These are phyloP conservation scores for Thelephora aurantiotincta DNA, from an alignment of 768 basidiomycete species.

Conservation along the genomic window DNA sequence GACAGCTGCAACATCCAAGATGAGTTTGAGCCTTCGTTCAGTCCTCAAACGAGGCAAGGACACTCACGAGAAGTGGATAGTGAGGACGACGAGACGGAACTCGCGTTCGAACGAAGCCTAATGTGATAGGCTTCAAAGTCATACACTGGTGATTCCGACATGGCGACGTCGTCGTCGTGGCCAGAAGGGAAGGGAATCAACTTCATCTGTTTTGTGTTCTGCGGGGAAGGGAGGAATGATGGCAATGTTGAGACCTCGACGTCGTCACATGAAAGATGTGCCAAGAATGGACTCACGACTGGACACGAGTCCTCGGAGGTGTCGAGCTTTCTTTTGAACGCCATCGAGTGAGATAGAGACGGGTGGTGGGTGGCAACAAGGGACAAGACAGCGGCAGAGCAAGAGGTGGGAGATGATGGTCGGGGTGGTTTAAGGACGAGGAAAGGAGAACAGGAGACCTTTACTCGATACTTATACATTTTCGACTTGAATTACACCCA, in stretches of 20 bases:
- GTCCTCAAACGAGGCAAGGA: too few species aligned
- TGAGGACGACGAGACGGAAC: neutral
- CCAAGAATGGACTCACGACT: neutral
- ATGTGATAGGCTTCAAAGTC: neutral
- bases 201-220: slow-evolving; percentile 1
- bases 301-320: neutral
- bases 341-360: neutral
- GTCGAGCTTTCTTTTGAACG: neutral
- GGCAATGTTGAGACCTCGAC: too few species aligned
- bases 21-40: too few species aligned
- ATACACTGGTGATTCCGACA: neutral
- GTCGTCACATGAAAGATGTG: neutral
- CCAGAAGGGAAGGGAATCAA: neutral
- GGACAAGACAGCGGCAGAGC: slow-evolving; percentile 31
- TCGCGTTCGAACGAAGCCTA: neutral
- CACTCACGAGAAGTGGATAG: neutral
- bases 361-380: slow-evolving; percentile 16
- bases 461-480: neutral
- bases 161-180: neutral
- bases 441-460: slow-evolving; percentile 21
- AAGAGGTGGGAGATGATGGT: slow-evolving; percentile 28
- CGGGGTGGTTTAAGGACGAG: slow-evolving; percentile 20
- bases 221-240: neutral
- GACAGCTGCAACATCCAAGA: neutral
- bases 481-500: neutral